Conservation (phyloP, 148 eudicot genomes). For the Chenopodium album region DNA sequence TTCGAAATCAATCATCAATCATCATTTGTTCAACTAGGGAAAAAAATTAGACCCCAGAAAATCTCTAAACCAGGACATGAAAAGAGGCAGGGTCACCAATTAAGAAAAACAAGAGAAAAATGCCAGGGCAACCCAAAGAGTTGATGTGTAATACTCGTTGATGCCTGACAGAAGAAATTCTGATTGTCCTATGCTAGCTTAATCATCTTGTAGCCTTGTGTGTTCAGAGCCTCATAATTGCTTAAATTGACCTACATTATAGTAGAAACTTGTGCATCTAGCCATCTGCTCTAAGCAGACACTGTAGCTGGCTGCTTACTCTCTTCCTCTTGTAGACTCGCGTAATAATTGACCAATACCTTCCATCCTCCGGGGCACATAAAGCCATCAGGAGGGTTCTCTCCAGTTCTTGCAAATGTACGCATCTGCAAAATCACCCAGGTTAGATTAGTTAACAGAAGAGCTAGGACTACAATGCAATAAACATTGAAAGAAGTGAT, state of each 20-base stretch:
- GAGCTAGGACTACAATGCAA: not conserved
- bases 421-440: constrained; percentile 58
- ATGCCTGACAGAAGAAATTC: not conserved
- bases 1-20: not conserved
- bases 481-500: not conserved
- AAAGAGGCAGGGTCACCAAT: not conserved
- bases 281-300: constrained; percentile 16
- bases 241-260: not conserved
- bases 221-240: not conserved
- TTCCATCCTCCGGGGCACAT: constrained; percentile 94
- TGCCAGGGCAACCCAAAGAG: too few relatives aligned
- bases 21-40: not conserved
- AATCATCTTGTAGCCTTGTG: constrained; percentile 5
- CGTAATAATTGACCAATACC: constrained; percentile 66
- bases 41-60: not conserved
- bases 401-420: constrained; percentile 65
- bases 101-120: not conserved
- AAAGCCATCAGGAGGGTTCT: constrained; percentile 86
- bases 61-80: not conserved
- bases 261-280: constrained; percentile 14
- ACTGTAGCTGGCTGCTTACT: constrained; percentile 37
- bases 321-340: constrained; percentile 63
- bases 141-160: too few relatives aligned
- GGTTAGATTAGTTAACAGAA: not conserved
- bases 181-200: constrained; percentile 1